Evolutionary conservation across 768 basidiomycete species (phyloP), one percentile per base, ranked within the genome.

Genomic region (Glaciozyma antarctica): DNA sequence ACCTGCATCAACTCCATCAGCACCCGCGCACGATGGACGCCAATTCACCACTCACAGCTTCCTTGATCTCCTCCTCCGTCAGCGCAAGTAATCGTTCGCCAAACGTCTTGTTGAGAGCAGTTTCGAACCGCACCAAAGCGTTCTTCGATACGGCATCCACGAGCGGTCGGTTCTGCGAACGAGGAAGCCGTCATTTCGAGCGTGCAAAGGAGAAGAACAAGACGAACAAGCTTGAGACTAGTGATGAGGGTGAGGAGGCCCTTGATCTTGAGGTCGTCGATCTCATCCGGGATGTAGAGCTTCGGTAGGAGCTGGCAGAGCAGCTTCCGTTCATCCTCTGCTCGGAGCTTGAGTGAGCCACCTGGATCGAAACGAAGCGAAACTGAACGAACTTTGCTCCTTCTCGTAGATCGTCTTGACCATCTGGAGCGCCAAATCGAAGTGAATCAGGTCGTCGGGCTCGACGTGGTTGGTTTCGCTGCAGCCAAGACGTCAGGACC

Each of bases 61-160:
- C 54, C 9, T 57, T 58, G 49, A 68, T 51, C 51, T 59, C 51
- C 44, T 62, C 69, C 17, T 62, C 60, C n/a, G 55, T 51, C 21
- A 70, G 48, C 1, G 60, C 65, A 2, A 64, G 65, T 8, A 70
- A 16, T 0, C 63, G 51, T 10, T 62, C 66, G 30, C 52, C 65
- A 24, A 72, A 73, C 4, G 52, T 60, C 79, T 89, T 91, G 57
- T 77, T 76, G 51, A 95, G 78, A 6, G 78, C 65, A 0, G 80
- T 75, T 41, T 88, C 84, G 73, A 94, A 92, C 67, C 84, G 85
- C 28, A 76, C 78, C 58, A 94, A 79, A 0, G 89, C 85, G 65
- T 86, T 91, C 51, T 82, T 83, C 19, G 86, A 76, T 64, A 81
- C 72, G 55, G 80, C 77, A 79, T 93, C 80, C 62, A 81, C 75